Evolutionary conservation across 345 rosid genomes (phyloP).

Genomic region (Citrus mangshanensis): DNA sequence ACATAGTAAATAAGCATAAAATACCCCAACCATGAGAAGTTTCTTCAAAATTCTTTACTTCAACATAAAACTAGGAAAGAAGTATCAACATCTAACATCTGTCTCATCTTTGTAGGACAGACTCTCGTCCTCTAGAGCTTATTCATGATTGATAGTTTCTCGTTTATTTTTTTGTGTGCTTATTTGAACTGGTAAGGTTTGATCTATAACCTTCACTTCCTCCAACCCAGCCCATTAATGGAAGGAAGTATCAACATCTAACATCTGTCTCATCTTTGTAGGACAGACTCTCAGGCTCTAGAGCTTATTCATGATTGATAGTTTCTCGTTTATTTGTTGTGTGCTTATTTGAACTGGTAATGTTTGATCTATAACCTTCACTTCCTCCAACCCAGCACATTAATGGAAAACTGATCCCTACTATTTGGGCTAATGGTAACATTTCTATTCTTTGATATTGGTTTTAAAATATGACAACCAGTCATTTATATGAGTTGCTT

Average conservation of each 20-base stretch:
- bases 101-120: background rate
- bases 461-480: too few relatives aligned
- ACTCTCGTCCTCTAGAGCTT: background rate
- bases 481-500: too few relatives aligned
- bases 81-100: background rate
- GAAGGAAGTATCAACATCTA: background rate
- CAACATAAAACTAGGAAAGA: background rate
- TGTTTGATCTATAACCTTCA: background rate
- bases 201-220: background rate
- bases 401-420: too few relatives aligned
- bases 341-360: background rate
- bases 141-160: background rate
- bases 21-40: background rate
- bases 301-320: background rate
- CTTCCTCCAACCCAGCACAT: too few relatives aligned
- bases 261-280: background rate
- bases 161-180: background rate
- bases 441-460: too few relatives aligned
- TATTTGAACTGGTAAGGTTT: background rate
- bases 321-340: background rate
- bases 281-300: background rate
- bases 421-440: too few relatives aligned
- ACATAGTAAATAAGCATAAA: background rate
- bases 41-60: background rate
- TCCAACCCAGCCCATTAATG: too few relatives aligned